Evolutionary conservation across 2,329 filamentous ascomycete species (phyloP).

Genomic region (Cytospora paraplurivora): DNA sequence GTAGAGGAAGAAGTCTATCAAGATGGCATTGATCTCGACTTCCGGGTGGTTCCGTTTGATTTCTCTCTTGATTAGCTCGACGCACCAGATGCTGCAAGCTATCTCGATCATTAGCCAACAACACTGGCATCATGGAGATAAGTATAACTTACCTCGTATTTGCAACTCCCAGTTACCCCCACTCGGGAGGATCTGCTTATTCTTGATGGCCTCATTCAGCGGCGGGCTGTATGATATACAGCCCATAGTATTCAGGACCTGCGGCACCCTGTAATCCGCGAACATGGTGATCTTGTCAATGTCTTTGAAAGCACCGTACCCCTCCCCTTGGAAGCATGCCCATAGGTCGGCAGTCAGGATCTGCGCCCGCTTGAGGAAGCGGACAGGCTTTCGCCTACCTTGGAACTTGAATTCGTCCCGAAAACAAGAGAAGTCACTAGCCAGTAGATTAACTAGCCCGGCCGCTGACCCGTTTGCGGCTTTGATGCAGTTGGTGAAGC

Average conservation of each 20-base stretch:
- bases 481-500: constrained; percentile 71
- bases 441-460: constrained; percentile 81
- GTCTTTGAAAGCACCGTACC: constrained; percentile 80
- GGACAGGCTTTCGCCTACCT: constrained; percentile 67
- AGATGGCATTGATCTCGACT: constrained; percentile 76
- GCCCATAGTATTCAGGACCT: constrained; percentile 82
- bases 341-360: constrained; percentile 95
- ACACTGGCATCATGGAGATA: background rate
- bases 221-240: constrained; percentile 84
- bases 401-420: constrained; percentile 78
- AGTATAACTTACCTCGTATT: constrained; percentile 65
- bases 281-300: constrained; percentile 98
- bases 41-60: constrained; percentile 75
- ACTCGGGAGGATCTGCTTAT: constrained; percentile 65
- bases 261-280: constrained; percentile 94
- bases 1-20: constrained; percentile 98
- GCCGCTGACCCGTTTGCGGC: constrained; percentile 79
- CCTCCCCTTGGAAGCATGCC: constrained; percentile 87
- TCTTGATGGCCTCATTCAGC: constrained; percentile 69
- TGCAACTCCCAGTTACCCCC: constrained; percentile 84
- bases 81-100: constrained; percentile 94
- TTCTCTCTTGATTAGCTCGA: constrained; percentile 83
- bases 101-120: constrained; percentile 10
- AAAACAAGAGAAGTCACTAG: constrained; percentile 82
- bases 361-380: constrained; percentile 90